These are phyloP conservation scores for Puccinia hordei DNA, from an alignment of 1,284 basidiomycete genomes.

Conservation along the genomic window DNA sequence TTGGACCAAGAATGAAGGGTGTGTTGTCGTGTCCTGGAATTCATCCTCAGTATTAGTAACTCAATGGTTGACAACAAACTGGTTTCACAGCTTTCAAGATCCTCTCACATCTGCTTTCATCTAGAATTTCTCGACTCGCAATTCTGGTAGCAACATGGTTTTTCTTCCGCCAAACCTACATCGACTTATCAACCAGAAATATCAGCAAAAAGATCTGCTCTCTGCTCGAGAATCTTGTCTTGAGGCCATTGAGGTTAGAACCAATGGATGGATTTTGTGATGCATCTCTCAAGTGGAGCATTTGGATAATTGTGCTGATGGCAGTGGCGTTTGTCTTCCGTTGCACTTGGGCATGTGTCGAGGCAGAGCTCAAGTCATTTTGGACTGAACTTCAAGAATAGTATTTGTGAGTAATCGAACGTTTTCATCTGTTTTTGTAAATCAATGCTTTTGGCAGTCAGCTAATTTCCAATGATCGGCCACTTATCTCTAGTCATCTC, in stretches of 20 bases:
- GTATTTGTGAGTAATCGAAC: not conserved
- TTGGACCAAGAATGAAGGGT: slow-evolving; percentile 3
- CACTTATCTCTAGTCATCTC: no score
- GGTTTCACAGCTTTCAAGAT: not conserved
- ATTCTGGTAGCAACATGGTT: not conserved
- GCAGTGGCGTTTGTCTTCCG: not conserved
- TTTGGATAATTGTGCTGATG: not conserved
- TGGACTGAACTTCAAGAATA: not conserved
- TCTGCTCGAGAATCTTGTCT: not conserved
- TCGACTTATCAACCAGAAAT: not conserved
- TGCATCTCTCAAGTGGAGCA: not conserved
- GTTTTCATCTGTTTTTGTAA: no score
- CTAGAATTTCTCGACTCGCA: not conserved
- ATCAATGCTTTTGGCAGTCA: no score
- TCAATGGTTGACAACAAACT: not conserved
- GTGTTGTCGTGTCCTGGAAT: not conserved
- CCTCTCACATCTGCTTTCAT: not conserved
- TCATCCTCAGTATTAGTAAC: not conserved
- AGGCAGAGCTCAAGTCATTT: not conserved
- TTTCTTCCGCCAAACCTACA: not conserved
- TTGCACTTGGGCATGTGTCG: not conserved
- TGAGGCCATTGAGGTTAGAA: not conserved
- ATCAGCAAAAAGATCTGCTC: not conserved
- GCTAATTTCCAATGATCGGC: no score
- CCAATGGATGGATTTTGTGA: not conserved